phyloP scores from a whole-genome alignment of 331 rosid genomes.

The Malus hybrid region DNA sequence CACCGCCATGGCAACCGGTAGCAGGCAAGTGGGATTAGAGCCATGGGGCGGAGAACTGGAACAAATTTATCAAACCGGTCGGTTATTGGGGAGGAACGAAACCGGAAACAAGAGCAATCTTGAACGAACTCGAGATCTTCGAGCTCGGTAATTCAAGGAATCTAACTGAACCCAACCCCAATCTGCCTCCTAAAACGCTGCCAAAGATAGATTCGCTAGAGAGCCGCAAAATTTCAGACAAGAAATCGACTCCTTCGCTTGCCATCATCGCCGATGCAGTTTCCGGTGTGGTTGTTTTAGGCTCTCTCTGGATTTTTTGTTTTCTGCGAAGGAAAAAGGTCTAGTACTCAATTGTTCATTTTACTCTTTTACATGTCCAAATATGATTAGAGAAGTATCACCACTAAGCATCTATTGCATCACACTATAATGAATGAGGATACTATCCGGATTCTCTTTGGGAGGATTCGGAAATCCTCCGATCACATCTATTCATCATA shows the following conservation, averaged over 20 bases:
- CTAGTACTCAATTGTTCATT: not conserved
- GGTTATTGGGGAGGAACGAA: not conserved
- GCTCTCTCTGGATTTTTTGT: not conserved
- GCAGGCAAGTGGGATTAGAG: too few relatives aligned
- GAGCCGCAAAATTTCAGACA: too few relatives aligned
- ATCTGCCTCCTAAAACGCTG: not conserved
- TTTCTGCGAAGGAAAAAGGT: not conserved
- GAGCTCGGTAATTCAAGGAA: constrained; percentile 1
- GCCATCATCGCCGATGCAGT: not conserved
- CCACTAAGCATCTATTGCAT: too few relatives aligned
- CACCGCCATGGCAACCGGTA: too few relatives aligned
- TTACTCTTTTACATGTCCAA: too few relatives aligned
- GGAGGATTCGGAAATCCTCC: too few relatives aligned
- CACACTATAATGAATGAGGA: too few relatives aligned
- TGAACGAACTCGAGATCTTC: constrained; percentile 29
- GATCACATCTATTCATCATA: too few relatives aligned
- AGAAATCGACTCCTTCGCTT: not conserved
- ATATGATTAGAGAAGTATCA: too few relatives aligned
- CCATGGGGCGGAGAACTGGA: not conserved
- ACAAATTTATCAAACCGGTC: not conserved
- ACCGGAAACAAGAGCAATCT: not conserved
- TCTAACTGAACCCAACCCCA: constrained; percentile 10
- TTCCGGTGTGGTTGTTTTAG: not conserved
- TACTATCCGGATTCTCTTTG: too few relatives aligned
- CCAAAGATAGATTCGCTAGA: too few relatives aligned